Conservation (phyloP, 768 basidiomycete genomes). For the Plicaturopsis crispa region DNA sequence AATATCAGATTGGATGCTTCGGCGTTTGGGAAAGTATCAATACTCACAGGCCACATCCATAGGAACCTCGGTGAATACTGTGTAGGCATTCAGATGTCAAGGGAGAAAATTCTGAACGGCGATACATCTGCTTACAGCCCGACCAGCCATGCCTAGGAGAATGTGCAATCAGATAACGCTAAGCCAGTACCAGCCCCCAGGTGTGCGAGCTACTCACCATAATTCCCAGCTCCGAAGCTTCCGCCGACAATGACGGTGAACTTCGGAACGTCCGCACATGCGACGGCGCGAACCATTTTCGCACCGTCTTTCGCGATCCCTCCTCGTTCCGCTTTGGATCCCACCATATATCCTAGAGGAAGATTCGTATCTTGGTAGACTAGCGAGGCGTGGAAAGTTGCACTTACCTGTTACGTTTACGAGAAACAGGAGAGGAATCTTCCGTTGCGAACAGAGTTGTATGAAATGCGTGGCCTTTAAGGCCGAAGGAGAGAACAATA, state of each 20-base stretch:
- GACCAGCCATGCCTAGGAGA: conserved; percentile 76
- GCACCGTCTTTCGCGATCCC: conserved; percentile 94
- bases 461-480: conserved; percentile 95
- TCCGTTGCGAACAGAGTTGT: conserved; percentile 85
- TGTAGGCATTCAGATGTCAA: conserved; percentile 1
- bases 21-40: background rate
- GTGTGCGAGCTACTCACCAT: conserved; percentile 43
- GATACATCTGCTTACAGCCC: conserved; percentile 56
- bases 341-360: conserved; percentile 82
- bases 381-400: background rate
- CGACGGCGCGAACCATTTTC: conserved; percentile 95
- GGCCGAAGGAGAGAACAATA: conserved; percentile 89
- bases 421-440: conserved; percentile 85
- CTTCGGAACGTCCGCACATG: conserved; percentile 91
- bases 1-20: conserved; percentile 3
- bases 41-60: conserved; percentile 95
- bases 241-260: conserved; percentile 90
- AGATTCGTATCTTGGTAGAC: conserved; percentile 6
- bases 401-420: conserved; percentile 83
- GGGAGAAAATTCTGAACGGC: conserved; percentile 4
- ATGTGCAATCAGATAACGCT: conserved; percentile 11
- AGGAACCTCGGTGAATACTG: conserved; percentile 92
- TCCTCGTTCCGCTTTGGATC: conserved; percentile 88
- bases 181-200: background rate
- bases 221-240: conserved; percentile 93